Evolutionary conservation across 805 yeast species (phyloP).

Genomic region (Zygosaccharomyces lentus): DNA sequence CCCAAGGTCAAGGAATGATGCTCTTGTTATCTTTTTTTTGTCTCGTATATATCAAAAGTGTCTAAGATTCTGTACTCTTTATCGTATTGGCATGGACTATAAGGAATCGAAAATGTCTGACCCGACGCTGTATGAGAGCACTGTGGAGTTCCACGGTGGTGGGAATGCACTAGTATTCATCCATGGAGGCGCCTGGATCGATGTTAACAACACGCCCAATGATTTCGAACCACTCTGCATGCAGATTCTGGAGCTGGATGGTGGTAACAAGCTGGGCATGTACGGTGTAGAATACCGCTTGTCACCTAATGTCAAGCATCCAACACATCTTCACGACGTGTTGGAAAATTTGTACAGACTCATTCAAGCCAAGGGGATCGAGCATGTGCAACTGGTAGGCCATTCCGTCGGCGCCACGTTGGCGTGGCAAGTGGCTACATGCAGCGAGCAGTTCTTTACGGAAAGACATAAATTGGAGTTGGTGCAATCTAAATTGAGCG

Average conservation of each 20-base stretch:
- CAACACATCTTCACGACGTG: conserved; percentile 57
- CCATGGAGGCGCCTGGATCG: conserved; percentile 93
- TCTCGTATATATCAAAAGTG: conserved; percentile 3
- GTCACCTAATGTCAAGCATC: conserved; percentile 59
- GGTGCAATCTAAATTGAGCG: conserved; percentile 18
- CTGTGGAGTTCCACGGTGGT: conserved; percentile 13
- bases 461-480: conserved; percentile 4
- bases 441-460: conserved; percentile 2
- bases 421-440: conserved; percentile 45
- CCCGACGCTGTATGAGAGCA: conserved; percentile 9
- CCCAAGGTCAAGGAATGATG: conserved; percentile 29
- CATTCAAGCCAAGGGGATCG: conserved; percentile 22
- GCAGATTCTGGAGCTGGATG: conserved; percentile 15
- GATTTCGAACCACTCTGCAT: conserved; percentile 44
- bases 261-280: conserved; percentile 7
- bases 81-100: neutral
- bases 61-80: conserved; percentile 5
- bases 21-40: neutral
- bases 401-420: conserved; percentile 82
- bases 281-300: conserved; percentile 58
- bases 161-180: conserved; percentile 47
- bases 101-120: neutral
- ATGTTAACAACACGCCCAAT: conserved; percentile 52
- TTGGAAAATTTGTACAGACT: conserved; percentile 38
- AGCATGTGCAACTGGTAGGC: conserved; percentile 46